Conservation (phyloP, 108 stramenopile genomes). For the Nannochloropsis oceanica region DNA sequence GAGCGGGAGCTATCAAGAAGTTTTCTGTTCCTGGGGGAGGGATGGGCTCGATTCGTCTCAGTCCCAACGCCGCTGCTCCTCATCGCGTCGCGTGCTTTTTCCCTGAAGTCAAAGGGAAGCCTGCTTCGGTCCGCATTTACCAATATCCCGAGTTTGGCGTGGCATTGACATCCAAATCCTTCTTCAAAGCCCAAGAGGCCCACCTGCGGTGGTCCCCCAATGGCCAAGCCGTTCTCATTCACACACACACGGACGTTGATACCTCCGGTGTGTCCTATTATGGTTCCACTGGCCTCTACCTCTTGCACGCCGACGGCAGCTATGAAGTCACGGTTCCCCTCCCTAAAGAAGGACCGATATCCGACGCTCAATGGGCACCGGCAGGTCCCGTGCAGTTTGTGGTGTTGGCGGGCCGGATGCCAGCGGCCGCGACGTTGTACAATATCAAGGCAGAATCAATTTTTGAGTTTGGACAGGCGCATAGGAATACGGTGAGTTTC, state of each 20-base stretch:
- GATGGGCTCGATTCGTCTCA: not conserved
- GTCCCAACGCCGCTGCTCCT: not conserved
- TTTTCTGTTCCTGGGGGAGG: not conserved
- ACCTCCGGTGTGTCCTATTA: slow-evolving; percentile 80
- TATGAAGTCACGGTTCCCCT: slow-evolving; percentile 44
- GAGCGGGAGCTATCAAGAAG: not conserved
- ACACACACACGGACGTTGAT: slow-evolving; percentile 76
- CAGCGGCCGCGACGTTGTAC: slow-evolving; percentile 67
- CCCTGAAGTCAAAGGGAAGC: slow-evolving; percentile 70
- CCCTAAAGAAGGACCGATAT: slow-evolving; percentile 32
- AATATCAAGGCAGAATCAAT: slow-evolving; percentile 68
- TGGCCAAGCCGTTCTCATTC: slow-evolving; percentile 35
- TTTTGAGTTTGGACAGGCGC: slow-evolving; percentile 82
- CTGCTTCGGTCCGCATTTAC: slow-evolving; percentile 40
- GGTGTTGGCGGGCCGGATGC: slow-evolving; percentile 80
- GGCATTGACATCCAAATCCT: slow-evolving; percentile 27
- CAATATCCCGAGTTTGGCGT: slow-evolving; percentile 2
- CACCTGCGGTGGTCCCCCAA: slow-evolving; percentile 1
- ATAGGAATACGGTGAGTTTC: slow-evolving; percentile 73
- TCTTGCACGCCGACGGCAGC: slow-evolving; percentile 45
- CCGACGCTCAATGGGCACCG: slow-evolving; percentile 70
- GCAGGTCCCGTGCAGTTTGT: slow-evolving; percentile 50
- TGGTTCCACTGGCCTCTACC: slow-evolving; percentile 69
- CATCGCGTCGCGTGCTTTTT: slow-evolving; percentile 54
- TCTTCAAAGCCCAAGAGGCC: slow-evolving; percentile 29